Evolutionary conservation across 148 eudicot genomes (phyloP).

Genomic region (Suaeda aralocaspica): DNA sequence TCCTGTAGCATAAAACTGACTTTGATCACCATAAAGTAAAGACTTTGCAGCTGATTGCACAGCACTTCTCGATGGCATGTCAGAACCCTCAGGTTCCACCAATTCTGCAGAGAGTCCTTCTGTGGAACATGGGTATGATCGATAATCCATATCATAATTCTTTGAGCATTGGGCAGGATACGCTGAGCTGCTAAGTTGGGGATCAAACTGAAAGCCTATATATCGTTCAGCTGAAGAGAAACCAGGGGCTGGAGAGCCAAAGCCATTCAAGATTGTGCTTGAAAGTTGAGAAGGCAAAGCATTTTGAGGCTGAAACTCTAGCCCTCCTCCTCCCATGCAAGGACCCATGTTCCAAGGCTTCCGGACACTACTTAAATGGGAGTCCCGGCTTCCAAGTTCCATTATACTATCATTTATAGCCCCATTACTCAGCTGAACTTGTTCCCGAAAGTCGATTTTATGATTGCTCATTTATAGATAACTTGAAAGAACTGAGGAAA

Average conservation of each 20-base stretch:
- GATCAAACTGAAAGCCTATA: conserved; percentile 27
- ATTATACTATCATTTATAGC: conserved; percentile 24
- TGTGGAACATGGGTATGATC: conserved; percentile 28
- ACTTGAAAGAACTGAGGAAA: conserved; percentile 13
- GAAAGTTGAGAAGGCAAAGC: conserved; percentile 21
- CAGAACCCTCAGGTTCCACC: conserved; percentile 24
- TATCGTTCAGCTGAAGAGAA: conserved; percentile 25
- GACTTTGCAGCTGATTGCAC: conserved; percentile 33
- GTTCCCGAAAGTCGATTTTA: conserved; percentile 31
- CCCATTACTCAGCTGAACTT: conserved; percentile 22
- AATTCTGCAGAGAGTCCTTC: conserved; percentile 34
- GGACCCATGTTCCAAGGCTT: conserved; percentile 32
- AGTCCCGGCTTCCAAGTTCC: conserved; percentile 25
- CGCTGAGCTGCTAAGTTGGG: conserved; percentile 26
- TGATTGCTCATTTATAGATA: conserved; percentile 34
- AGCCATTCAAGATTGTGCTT: conserved; percentile 15
- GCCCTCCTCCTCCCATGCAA: conserved; percentile 30
- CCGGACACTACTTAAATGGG: conserved; percentile 20
- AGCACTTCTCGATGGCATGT: conserved; percentile 29
- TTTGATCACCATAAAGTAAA: conserved; percentile 32
- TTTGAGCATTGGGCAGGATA: conserved; percentile 27
- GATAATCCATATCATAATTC: conserved; percentile 31
- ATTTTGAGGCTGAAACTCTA: conserved; percentile 20
- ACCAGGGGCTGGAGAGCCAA: conserved; percentile 26
- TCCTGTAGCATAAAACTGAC: conserved; percentile 30